phyloP scores from a whole-genome alignment of 805 yeast species.

The Yamadazyma nakazawae region DNA sequence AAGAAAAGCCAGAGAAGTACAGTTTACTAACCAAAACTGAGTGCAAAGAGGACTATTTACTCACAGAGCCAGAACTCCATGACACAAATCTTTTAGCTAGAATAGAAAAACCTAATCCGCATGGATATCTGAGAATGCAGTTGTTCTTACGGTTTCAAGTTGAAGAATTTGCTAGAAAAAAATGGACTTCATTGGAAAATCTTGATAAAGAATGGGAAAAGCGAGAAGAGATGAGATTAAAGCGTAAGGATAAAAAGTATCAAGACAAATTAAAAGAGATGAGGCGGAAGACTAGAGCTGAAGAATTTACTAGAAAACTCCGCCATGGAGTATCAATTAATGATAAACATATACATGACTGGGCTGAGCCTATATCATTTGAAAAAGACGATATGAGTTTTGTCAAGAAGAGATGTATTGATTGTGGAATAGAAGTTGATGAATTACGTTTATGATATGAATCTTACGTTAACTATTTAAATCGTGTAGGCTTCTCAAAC shows the following conservation, averaged over 20 bases:
- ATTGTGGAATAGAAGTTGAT: slow-evolving; percentile 82
- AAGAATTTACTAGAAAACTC: slow-evolving; percentile 71
- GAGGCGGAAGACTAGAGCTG: slow-evolving; percentile 91
- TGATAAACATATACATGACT: slow-evolving; percentile 68
- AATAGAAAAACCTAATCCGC: slow-evolving; percentile 91
- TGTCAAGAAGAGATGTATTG: slow-evolving; percentile 62
- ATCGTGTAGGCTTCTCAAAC: background rate
- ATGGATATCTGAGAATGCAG: slow-evolving; percentile 92
- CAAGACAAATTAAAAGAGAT: slow-evolving; percentile 77
- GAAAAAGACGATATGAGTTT: slow-evolving; percentile 23
- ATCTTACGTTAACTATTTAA: background rate
- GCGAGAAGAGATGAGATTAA: slow-evolving; percentile 67
- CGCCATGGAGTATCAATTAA: slow-evolving; percentile 55
- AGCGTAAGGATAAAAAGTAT: slow-evolving; percentile 75
- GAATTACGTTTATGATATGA: slow-evolving; percentile 52
- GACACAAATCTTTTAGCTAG: slow-evolving; percentile 68
- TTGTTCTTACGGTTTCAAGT: slow-evolving; percentile 84
- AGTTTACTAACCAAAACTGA: slow-evolving; percentile 92
- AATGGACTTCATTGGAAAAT: slow-evolving; percentile 91
- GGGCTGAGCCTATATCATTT: slow-evolving; percentile 45
- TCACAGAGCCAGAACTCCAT: slow-evolving; percentile 89
- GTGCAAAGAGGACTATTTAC: slow-evolving; percentile 84
- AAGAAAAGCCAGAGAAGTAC: slow-evolving; percentile 78
- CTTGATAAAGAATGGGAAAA: slow-evolving; percentile 90
- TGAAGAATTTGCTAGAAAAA: slow-evolving; percentile 88